Conservation (phyloP, 139 green algal genomes). For the Volvox reticuliferus region DNA sequence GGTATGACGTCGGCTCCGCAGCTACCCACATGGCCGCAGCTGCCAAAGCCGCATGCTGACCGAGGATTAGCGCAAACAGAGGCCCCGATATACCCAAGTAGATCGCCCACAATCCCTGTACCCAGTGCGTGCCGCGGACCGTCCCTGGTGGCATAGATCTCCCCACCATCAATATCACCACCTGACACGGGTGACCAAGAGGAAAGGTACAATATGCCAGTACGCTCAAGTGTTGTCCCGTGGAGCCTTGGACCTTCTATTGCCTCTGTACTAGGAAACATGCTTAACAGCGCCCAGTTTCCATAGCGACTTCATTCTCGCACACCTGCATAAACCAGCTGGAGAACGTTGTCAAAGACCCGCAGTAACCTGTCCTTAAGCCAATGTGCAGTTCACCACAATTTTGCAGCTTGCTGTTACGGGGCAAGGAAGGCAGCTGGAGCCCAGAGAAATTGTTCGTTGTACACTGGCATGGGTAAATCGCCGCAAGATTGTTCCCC, state of each 20-base stretch:
- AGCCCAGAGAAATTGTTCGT: not conserved
- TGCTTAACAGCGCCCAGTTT: too few relatives aligned
- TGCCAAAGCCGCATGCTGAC: conserved; percentile 77
- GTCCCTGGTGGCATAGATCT: not conserved
- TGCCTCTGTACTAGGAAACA: too few relatives aligned
- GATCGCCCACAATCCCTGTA: conserved; percentile 63
- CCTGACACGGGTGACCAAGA: not conserved
- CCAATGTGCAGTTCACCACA: conserved; percentile 82
- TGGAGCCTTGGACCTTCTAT: too few relatives aligned
- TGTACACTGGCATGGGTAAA: not conserved
- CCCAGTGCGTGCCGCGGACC: conserved; percentile 57
- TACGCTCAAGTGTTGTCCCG: too few relatives aligned
- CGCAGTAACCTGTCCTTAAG: conserved; percentile 87
- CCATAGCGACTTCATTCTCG: too few relatives aligned
- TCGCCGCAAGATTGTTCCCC: conserved; percentile 41
- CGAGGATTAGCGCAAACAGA: conserved; percentile 66
- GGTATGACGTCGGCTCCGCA: too few relatives aligned
- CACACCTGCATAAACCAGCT: conserved; percentile 74
- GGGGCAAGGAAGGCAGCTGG: conserved; percentile 64
- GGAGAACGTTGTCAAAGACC: conserved; percentile 91
- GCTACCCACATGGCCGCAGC: not conserved
- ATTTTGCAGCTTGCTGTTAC: conserved; percentile 69
- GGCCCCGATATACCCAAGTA: conserved; percentile 65
- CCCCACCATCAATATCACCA: conserved; percentile 67
- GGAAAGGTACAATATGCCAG: too few relatives aligned